These are phyloP conservation scores for Cercospora citrullina DNA, from an alignment of 2,329 filamentous ascomycete genomes.

Conservation along the genomic window DNA sequence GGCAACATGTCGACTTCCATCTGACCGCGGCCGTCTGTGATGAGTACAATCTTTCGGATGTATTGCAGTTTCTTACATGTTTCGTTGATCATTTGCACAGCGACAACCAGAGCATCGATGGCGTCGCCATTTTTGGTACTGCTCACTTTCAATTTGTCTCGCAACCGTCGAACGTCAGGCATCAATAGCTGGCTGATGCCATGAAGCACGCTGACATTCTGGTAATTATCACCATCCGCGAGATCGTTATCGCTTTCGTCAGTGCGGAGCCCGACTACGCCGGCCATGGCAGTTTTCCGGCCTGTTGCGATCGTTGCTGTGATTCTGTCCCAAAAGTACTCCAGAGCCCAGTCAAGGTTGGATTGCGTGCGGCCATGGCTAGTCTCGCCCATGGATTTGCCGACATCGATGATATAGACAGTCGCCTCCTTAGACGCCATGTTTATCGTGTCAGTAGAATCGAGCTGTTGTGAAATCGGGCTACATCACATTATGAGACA, in stretches of 20 bases:
- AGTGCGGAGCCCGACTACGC: constrained; percentile 82
- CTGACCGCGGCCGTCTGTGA: constrained; percentile 75
- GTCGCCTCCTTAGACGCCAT: constrained; percentile 96
- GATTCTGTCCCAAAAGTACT: constrained; percentile 94
- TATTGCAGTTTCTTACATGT: constrained; percentile 82
- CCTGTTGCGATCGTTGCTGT: constrained; percentile 68
- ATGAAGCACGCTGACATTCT: constrained; percentile 74
- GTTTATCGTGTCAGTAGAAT: constrained; percentile 7
- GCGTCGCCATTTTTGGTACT: constrained; percentile 71
- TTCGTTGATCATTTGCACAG: constrained; percentile 78
- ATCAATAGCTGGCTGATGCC: constrained; percentile 66
- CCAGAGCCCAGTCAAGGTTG: constrained; percentile 85
- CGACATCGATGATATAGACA: constrained; percentile 87
- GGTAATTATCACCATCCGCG: constrained; percentile 68
- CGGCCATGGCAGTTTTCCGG: constrained; percentile 71
- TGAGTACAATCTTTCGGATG: constrained; percentile 74
- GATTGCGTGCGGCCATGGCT: constrained; percentile 70
- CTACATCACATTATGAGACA: constrained; percentile 4
- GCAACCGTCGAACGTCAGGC: constrained; percentile 66
- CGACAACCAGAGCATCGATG: constrained; percentile 82
- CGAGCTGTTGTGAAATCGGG: not conserved
- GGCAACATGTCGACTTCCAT: constrained; percentile 72
- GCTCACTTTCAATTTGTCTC: constrained; percentile 65
- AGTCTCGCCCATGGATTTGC: constrained; percentile 75
- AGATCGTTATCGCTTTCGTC: constrained; percentile 71